These are phyloP conservation scores for Sporothrix protearum DNA, from an alignment of 2,329 filamentous ascomycete species.

Conservation along the genomic window DNA sequence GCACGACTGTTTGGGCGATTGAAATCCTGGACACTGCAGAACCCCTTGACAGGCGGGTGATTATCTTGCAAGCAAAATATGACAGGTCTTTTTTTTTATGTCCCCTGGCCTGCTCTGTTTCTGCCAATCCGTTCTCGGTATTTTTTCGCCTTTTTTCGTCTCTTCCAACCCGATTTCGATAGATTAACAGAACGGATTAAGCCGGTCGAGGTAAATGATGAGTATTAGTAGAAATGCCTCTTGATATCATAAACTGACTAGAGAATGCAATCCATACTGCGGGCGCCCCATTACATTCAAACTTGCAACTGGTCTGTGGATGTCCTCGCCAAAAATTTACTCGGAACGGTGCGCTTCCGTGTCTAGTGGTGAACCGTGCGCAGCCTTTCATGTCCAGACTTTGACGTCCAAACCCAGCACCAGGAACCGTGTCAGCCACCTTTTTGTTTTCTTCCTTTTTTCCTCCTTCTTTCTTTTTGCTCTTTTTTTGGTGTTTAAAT, in stretches of 20 bases:
- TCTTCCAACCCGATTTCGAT: background rate
- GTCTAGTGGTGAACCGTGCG: background rate
- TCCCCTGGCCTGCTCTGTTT: background rate
- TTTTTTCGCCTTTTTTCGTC: background rate
- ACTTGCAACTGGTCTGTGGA: background rate
- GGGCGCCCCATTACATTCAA: background rate
- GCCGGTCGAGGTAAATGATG: background rate
- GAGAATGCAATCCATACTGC: background rate
- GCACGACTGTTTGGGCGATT: constrained; percentile 11
- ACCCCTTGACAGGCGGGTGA: constrained; percentile 1
- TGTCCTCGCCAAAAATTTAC: background rate
- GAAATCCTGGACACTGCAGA: background rate
- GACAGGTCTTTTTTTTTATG: background rate
- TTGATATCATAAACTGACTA: background rate
- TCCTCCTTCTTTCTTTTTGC: too few relatives aligned
- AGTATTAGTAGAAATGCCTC: background rate
- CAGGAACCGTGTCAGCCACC: background rate
- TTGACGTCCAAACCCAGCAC: background rate
- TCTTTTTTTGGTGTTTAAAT: too few relatives aligned
- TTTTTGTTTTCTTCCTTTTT: background rate
- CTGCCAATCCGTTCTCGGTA: background rate
- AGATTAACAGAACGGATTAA: background rate
- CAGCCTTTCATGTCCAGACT: background rate
- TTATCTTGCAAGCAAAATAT: background rate
- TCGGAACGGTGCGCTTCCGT: background rate